Conservation (phyloP, 2,329 filamentous ascomycete genomes). For the Drechslera avenae region DNA sequence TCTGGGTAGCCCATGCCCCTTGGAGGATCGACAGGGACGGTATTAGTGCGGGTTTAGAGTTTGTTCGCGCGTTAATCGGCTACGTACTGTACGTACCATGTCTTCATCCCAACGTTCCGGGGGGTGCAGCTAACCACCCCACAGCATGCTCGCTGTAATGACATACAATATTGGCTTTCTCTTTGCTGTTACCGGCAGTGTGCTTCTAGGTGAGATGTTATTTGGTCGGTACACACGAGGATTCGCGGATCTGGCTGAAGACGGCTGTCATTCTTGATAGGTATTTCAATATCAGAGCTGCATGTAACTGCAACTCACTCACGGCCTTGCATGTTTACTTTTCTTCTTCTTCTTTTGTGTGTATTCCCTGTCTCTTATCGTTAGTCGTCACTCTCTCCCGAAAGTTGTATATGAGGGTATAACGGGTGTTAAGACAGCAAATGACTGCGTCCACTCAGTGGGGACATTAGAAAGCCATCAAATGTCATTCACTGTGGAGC, state of each 20-base stretch:
- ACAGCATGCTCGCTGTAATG: slow-evolving; percentile 42
- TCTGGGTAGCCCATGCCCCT: slow-evolving; percentile 26
- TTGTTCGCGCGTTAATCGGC: slow-evolving; percentile 32
- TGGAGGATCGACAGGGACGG: slow-evolving; percentile 32
- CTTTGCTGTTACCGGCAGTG: slow-evolving; percentile 37
- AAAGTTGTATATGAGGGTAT: no score
- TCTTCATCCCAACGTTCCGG: neutral
- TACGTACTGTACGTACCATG: slow-evolving; percentile 33
- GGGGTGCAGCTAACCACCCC: neutral
- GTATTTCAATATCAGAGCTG: no score
- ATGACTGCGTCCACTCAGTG: no score
- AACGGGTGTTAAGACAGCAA: no score
- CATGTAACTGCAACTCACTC: no score
- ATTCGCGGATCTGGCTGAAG: slow-evolving; percentile 27
- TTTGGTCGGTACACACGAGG: slow-evolving; percentile 36
- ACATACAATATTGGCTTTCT: slow-evolving; percentile 41
- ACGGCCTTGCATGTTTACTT: no score
- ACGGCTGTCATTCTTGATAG: slow-evolving; percentile 33
- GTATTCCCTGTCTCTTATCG: no score
- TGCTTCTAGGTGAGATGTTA: slow-evolving; percentile 34
- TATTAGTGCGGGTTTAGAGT: slow-evolving; percentile 28
- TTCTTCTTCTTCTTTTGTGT: no score
- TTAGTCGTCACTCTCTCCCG: no score
- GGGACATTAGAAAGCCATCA: no score
- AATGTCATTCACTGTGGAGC: no score